Base-by-base conservation (phyloP, 257 asterid species). In the Anisodus tanguticus region DNA sequence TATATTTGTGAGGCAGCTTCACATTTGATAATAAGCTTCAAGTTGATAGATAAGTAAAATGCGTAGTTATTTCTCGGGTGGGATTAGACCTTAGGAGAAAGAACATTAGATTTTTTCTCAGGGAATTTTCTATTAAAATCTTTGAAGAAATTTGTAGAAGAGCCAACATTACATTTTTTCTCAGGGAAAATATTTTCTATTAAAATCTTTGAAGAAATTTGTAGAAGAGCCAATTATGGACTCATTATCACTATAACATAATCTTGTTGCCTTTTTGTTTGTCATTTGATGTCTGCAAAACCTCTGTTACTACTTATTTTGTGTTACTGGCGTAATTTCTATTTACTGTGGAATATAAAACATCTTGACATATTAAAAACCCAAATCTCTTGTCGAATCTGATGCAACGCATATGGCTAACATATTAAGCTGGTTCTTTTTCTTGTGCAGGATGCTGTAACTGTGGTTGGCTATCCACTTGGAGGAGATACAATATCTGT, bases 401-500 rank as follows among this genome's bases (percentile, higher is more conserved):
- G 59, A 47, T 72, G 80, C 26, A 47, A n/a, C 57, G 5, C 58
- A 71, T 45, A n/a, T n/a, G n/a, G 79, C 37, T 41, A 45, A 71
- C 58, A 10, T 53, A 31, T 68, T 53, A 54, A 35, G 83, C 66
- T 82, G 64, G 51, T 51, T 31, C n/a, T 82, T 4, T 47, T 35
- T 49, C 84, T 83, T 85, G 83, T 84, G 90, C 94, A 94, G 98
- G 98, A 95, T 87, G 83, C 97, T 2, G 99, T 96, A 77, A 96
- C 99, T 81, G 98, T 96, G 84, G 98, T 96, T 57, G 99, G 99
- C 47, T 96, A 96, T 90, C 99, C 99, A 0, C 98, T 96, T 85
- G 99, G 99, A 85, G 99, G 99, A 74, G 98, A 96, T 90, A 96
- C 99, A 82, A 96, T 96, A 85, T 96, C 98, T 57, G 99, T 96